Conservation (phyloP, 441 rosid genomes). For the Jatropha podagrica region DNA sequence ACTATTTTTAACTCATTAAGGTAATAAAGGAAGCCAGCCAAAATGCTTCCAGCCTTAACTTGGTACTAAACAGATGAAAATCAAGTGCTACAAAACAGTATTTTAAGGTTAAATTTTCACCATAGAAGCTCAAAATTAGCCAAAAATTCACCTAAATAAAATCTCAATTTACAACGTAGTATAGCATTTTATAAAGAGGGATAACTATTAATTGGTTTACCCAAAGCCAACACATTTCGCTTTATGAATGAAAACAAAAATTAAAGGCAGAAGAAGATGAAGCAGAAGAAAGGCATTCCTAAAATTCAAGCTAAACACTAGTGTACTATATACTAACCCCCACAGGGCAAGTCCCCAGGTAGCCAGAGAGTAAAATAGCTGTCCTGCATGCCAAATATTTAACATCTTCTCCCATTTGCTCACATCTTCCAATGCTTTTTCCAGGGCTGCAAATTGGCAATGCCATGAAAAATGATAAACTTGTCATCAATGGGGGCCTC, state of each 20-base stretch:
- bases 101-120: background rate
- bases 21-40: background rate
- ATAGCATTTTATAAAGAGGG: no score
- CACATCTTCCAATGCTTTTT: slow-evolving; percentile 58
- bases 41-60: background rate
- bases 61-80: background rate
- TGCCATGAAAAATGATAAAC: slow-evolving; percentile 6
- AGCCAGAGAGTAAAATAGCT: slow-evolving; percentile 68
- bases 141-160: background rate
- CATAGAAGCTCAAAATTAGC: background rate
- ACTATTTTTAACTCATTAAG: no score
- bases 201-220: background rate
- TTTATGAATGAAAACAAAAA: background rate
- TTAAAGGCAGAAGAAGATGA: background rate
- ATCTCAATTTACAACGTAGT: background rate
- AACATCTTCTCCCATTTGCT: slow-evolving; percentile 73
- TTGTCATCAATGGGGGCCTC: background rate
- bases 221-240: background rate
- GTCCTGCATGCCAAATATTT: slow-evolving; percentile 86
- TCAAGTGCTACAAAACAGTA: background rate
- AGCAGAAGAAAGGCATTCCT: background rate
- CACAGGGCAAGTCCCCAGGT: slow-evolving; percentile 83
- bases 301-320: no score
- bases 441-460: slow-evolving; percentile 46
- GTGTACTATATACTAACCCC: slow-evolving; percentile 40